Evolutionary conservation across 768 basidiomycete species (phyloP).

Genomic region (Kwoniella bestiolae): DNA sequence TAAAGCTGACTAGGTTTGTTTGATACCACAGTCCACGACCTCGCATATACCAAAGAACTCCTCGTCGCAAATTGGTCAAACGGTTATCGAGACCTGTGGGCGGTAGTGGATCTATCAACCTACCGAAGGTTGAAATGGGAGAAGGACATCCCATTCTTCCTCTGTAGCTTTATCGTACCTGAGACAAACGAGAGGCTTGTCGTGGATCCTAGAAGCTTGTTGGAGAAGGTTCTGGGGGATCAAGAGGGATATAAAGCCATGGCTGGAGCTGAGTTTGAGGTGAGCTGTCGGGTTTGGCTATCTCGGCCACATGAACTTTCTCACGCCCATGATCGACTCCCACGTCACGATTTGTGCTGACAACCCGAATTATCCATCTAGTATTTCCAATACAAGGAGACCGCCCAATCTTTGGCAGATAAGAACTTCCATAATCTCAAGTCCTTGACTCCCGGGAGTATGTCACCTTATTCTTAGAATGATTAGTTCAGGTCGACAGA

Average conservation of each 20-base stretch:
- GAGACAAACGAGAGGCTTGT: constrained; percentile 76
- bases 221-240: constrained; percentile 66
- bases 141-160: constrained; percentile 86
- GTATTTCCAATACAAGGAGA: constrained; percentile 66
- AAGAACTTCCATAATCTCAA: constrained; percentile 77
- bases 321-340: too few relatives aligned
- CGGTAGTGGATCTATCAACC: constrained; percentile 81
- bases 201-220: constrained; percentile 84
- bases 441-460: constrained; percentile 90
- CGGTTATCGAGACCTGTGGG: constrained; percentile 87
- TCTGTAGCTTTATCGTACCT: constrained; percentile 87
- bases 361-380: constrained; percentile 6
- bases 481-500: neutral
- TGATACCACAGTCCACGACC: constrained; percentile 75
- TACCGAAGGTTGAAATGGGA: constrained; percentile 93
- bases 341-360: neutral
- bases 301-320: too few relatives aligned
- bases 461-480: constrained; percentile 58
- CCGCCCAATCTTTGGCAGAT: constrained; percentile 71
- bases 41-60: constrained; percentile 80
- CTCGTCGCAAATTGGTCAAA: constrained; percentile 88
- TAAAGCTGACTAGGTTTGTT: neutral
- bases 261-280: constrained; percentile 94
- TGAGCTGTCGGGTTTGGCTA: constrained; percentile 58
- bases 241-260: constrained; percentile 65